Evolutionary conservation across 768 basidiomycete genomes (phyloP).

Genomic region (Suillus bovinus): DNA sequence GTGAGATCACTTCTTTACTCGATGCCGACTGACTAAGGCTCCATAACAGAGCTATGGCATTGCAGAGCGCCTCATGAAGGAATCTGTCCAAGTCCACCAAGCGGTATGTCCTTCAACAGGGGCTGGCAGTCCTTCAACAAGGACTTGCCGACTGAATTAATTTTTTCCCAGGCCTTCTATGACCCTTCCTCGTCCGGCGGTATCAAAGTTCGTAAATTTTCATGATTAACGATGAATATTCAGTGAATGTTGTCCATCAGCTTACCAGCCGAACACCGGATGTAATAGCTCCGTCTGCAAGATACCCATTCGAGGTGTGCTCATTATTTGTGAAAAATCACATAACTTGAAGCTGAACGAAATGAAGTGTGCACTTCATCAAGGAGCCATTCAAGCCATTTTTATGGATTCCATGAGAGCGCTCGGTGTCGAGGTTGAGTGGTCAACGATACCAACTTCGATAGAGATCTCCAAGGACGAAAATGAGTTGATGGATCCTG

Average conservation of each 20-base stretch:
- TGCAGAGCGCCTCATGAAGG: slow-evolving; percentile 55
- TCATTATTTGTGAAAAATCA: background rate
- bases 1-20: slow-evolving; percentile 19
- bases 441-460: slow-evolving; percentile 29
- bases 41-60: slow-evolving; percentile 68
- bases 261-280: slow-evolving; percentile 62
- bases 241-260: slow-evolving; percentile 33
- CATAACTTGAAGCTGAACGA: background rate
- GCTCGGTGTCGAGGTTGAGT: slow-evolving; percentile 32
- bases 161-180: slow-evolving; percentile 61
- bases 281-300: slow-evolving; percentile 57
- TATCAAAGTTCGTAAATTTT: slow-evolving; percentile 47
- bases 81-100: slow-evolving; percentile 66
- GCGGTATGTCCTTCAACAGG: slow-evolving; percentile 45
- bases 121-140: slow-evolving; percentile 29
- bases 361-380: slow-evolving; percentile 33
- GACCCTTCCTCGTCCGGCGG: slow-evolving; percentile 62
- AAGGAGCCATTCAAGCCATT: slow-evolving; percentile 36
- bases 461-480: slow-evolving; percentile 31
- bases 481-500: slow-evolving; percentile 21
- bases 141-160: background rate
- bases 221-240: background rate
- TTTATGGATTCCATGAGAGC: slow-evolving; percentile 35
- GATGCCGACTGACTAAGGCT: background rate
- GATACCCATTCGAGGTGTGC: slow-evolving; percentile 69